Evolutionary conservation across 768 basidiomycete species (phyloP).

Genomic region (Fibroporia radiculosa): DNA sequence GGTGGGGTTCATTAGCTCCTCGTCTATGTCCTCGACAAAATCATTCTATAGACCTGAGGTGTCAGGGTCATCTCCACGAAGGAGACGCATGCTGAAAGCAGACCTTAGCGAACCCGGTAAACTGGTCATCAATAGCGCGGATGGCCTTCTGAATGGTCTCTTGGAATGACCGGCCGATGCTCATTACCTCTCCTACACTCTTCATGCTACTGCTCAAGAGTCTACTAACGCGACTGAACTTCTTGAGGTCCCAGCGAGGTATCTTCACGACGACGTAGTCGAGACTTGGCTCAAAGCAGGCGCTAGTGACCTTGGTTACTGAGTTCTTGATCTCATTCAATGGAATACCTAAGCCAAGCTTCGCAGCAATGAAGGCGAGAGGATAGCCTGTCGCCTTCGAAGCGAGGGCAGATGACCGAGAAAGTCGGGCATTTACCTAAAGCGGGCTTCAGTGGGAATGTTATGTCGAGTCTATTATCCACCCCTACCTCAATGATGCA

Average conservation of each 20-base stretch:
- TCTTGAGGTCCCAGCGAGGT: slow-evolving; percentile 98
- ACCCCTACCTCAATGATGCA: slow-evolving; percentile 95
- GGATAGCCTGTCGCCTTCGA: slow-evolving; percentile 99
- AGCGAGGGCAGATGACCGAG: slow-evolving; percentile 93
- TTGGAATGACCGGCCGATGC: slow-evolving; percentile 95
- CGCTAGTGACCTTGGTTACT: slow-evolving; percentile 92
- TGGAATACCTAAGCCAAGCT: slow-evolving; percentile 94
- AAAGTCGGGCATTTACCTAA: slow-evolving; percentile 92
- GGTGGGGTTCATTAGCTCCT: slow-evolving; percentile 89
- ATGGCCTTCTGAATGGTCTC: slow-evolving; percentile 99
- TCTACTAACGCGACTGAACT: slow-evolving; percentile 91
- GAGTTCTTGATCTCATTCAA: slow-evolving; percentile 97
- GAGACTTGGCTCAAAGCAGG: slow-evolving; percentile 96
- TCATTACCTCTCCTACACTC: slow-evolving; percentile 99
- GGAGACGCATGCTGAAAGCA: slow-evolving; percentile 15
- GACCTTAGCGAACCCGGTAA: slow-evolving; percentile 85
- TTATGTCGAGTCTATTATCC: too few relatives aligned
- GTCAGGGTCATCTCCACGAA: not conserved
- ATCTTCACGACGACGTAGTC: slow-evolving; percentile 99
- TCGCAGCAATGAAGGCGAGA: slow-evolving; percentile 96
- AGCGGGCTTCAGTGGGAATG: not conserved
- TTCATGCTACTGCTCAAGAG: slow-evolving; percentile 96
- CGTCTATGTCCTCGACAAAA: slow-evolving; percentile 83
- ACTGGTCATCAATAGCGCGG: slow-evolving; percentile 91
- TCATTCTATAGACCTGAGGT: slow-evolving; percentile 50